Percentiles rank a stretch among this genome's conserved stretches.
phyloP scores from a whole-genome alignment of 2,329 filamentous ascomycete species.

The Phialophora macrospora region DNA sequence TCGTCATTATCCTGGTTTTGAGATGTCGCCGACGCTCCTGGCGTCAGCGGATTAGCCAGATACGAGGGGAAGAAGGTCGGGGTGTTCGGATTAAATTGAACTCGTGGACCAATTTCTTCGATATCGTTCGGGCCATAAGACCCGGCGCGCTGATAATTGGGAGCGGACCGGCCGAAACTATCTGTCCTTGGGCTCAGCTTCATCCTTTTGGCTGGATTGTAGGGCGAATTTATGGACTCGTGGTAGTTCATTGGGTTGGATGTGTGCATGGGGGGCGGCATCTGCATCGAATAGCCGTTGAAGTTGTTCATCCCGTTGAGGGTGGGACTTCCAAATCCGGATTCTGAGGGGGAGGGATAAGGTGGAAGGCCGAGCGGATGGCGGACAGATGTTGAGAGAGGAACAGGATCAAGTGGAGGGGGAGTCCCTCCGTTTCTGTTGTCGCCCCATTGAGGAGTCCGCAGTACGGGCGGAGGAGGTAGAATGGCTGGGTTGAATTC shows the following conservation, averaged over 20 bases:
- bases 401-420: slow-evolving; percentile 11
- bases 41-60: slow-evolving; percentile 48
- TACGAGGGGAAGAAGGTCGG: slow-evolving; percentile 38
- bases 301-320: slow-evolving; percentile 33
- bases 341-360: slow-evolving; percentile 39
- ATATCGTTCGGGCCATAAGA: slow-evolving; percentile 35
- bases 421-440: slow-evolving; percentile 9
- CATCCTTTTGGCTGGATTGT: slow-evolving; percentile 38
- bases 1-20: slow-evolving; percentile 47
- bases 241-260: slow-evolving; percentile 35
- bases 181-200: slow-evolving; percentile 38
- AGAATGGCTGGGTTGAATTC: slow-evolving; percentile 31
- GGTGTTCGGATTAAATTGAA: slow-evolving; percentile 37
- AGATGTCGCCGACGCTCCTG: slow-evolving; percentile 47
- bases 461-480: slow-evolving; percentile 35
- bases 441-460: slow-evolving; percentile 37
- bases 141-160: slow-evolving; percentile 28
- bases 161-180: slow-evolving; percentile 25
- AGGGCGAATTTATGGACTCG: slow-evolving; percentile 36
- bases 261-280: slow-evolving; percentile 39
- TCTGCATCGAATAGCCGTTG: slow-evolving; percentile 30
- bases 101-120: slow-evolving; percentile 32
- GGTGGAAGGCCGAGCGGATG: slow-evolving; percentile 25
- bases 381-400: slow-evolving; percentile 22
- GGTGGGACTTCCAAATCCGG: slow-evolving; percentile 35